Percentiles rank a stretch among this genome's conserved stretches.
These are phyloP conservation scores for Talaromyces borbonicus DNA, from an alignment of 495 filamentous ascomycete genomes.

Conservation along the genomic window DNA sequence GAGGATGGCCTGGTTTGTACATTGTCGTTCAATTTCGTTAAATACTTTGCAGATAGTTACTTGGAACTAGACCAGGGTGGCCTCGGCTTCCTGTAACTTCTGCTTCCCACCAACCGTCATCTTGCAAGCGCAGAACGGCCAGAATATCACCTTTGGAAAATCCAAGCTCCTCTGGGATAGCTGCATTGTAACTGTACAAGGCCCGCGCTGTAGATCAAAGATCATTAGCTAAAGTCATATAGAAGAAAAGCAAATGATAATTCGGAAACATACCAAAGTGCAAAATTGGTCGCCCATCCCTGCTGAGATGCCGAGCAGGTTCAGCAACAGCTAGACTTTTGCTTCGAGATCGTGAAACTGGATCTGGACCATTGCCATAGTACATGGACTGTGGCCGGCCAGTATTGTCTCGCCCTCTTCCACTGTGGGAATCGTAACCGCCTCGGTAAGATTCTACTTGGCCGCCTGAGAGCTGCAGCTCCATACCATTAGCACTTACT, in stretches of 20 bases:
- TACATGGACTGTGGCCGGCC: constrained; percentile 46
- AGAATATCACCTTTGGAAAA: constrained; percentile 90
- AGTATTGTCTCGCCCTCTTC: constrained; percentile 30
- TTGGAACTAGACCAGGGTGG: constrained; percentile 79
- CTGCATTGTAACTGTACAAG: constrained; percentile 86
- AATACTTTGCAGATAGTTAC: constrained; percentile 81
- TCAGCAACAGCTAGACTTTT: constrained; percentile 61
- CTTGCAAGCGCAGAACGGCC: constrained; percentile 82
- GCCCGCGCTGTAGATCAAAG: constrained; percentile 59
- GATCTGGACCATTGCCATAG: constrained; percentile 44
- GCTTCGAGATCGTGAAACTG: constrained; percentile 53
- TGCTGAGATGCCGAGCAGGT: constrained; percentile 60
- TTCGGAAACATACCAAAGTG: constrained; percentile 68
- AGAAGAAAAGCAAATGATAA: neutral
- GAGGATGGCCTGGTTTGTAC: neutral
- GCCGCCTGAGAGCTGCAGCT: constrained; percentile 61
- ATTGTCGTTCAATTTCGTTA: constrained; percentile 16
- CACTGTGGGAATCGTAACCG: constrained; percentile 43
- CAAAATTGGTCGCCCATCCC: constrained; percentile 78
- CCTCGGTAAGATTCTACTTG: constrained; percentile 38
- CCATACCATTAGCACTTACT: constrained; percentile 63
- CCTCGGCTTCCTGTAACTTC: constrained; percentile 72
- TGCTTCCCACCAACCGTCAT: constrained; percentile 99
- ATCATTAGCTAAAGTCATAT: constrained; percentile 8
- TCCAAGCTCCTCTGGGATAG: constrained; percentile 88